Evolutionary conservation across 768 basidiomycete species (phyloP).

Genomic region (Lactarius hatsudake): DNA sequence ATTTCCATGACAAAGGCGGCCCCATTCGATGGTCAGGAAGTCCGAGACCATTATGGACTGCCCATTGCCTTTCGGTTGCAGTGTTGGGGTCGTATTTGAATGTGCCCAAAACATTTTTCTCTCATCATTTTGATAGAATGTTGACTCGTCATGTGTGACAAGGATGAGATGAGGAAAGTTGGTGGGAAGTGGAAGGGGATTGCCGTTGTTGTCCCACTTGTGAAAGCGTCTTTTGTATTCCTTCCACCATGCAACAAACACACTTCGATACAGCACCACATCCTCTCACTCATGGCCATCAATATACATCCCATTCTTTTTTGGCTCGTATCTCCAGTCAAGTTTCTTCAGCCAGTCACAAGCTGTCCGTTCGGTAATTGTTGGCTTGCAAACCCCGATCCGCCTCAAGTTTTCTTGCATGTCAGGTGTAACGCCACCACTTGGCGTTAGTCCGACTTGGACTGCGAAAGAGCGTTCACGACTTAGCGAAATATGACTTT

Average conservation of each 20-base stretch:
- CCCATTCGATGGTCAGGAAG: constrained; percentile 33
- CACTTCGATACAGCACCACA: constrained; percentile 37
- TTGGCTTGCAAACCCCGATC: constrained; percentile 34
- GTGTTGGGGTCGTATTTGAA: too few species aligned
- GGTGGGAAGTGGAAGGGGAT: too few species aligned
- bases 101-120: too few species aligned
- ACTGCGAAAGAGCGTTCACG: too few species aligned
- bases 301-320: constrained; percentile 8
- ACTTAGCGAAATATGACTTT: too few species aligned
- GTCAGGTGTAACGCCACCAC: too few species aligned
- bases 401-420: constrained; percentile 35
- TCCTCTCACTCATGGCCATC: constrained; percentile 37
- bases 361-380: constrained; percentile 37
- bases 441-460: too few species aligned
- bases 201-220: constrained; percentile 10
- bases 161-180: constrained; percentile 28
- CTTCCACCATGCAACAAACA: constrained; percentile 30
- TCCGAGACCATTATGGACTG: too few species aligned
- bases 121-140: too few species aligned
- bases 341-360: constrained; percentile 39
- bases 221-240: constrained; percentile 15
- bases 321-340: constrained; percentile 32
- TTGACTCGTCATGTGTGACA: too few species aligned
- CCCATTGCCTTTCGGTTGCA: too few species aligned
- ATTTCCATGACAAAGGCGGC: constrained; percentile 29